phyloP scores from a whole-genome alignment of 2,329 filamentous ascomycete species.

The Claviceps paspali region DNA sequence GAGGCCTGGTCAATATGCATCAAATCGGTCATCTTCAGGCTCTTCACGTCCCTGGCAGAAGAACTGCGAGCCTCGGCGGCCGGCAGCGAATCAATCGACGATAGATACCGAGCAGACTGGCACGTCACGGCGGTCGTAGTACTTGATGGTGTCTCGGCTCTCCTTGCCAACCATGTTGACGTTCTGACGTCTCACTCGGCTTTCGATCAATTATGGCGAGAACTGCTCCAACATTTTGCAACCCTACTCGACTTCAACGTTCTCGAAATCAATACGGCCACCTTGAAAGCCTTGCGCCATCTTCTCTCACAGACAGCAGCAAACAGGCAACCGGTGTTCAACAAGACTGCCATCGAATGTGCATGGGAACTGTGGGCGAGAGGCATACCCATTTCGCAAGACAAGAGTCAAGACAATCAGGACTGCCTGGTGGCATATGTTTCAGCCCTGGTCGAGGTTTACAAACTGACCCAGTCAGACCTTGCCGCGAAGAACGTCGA shows the following conservation, averaged over 20 bases:
- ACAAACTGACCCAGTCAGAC: constrained; percentile 52
- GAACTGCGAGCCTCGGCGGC: constrained; percentile 29
- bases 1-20: constrained; percentile 76
- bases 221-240: constrained; percentile 55
- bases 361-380: constrained; percentile 59
- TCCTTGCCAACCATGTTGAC: constrained; percentile 64
- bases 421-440: constrained; percentile 78
- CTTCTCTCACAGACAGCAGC: constrained; percentile 39
- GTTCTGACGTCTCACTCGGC: constrained; percentile 49
- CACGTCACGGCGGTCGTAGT: constrained; percentile 62
- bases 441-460: constrained; percentile 59
- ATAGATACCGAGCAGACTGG: constrained; percentile 42
- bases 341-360: constrained; percentile 37
- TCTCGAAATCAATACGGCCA: constrained; percentile 56
- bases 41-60: constrained; percentile 54
- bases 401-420: constrained; percentile 50
- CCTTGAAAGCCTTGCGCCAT: constrained; percentile 50
- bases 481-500: constrained; percentile 47
- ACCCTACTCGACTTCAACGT: constrained; percentile 45
- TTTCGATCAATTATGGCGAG: constrained; percentile 62
- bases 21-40: constrained; percentile 63
- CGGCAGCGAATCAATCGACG: constrained; percentile 22
- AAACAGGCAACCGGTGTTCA: constrained; percentile 28
- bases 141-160: constrained; percentile 53
- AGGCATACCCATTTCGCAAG: constrained; percentile 37